Percentiles rank a stretch among this genome's conserved stretches.
Conservation (phyloP, 139 green algal genomes). For the Pleodorina starrii region DNA sequence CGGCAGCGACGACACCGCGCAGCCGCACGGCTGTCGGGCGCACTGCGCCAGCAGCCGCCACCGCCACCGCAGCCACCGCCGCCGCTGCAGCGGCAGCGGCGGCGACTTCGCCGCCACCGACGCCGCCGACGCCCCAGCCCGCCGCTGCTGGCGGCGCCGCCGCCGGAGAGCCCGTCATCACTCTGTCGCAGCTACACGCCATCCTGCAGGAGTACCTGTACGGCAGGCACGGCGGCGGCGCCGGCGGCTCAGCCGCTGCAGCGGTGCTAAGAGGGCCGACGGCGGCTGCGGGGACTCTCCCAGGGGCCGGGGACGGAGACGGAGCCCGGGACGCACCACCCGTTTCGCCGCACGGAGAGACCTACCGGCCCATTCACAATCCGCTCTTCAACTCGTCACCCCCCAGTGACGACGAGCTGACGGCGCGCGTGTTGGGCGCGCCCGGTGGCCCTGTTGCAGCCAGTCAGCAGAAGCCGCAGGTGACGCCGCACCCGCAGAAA, state of each 20-base stretch:
- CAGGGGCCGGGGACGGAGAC: not conserved
- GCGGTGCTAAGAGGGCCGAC: not conserved
- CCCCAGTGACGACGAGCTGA: not conserved
- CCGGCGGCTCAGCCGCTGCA: not conserved
- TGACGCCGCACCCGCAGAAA: too few species aligned
- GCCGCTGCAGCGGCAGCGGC: not conserved
- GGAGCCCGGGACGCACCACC: too few species aligned
- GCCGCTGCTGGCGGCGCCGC: not conserved
- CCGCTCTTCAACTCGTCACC: conserved; percentile 18
- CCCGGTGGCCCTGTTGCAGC: not conserved
- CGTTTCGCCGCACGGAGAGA: not conserved
- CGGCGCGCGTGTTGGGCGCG: not conserved
- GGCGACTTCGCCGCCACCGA: not conserved
- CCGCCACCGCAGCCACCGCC: not conserved
- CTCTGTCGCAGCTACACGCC: not conserved
- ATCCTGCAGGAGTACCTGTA: conserved; percentile 7
- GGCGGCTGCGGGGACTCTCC: not conserved
- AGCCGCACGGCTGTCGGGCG: not conserved
- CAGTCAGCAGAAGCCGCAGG: too few species aligned
- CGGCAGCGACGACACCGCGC: not conserved
- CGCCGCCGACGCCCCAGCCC: not conserved
- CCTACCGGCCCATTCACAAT: conserved; percentile 37
- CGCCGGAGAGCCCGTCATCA: not conserved
- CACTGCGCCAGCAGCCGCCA: not conserved
- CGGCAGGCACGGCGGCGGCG: not conserved